Evolutionary conservation across 495 filamentous ascomycete genomes (phyloP).

Genomic region (Tetracladium setigerum): DNA sequence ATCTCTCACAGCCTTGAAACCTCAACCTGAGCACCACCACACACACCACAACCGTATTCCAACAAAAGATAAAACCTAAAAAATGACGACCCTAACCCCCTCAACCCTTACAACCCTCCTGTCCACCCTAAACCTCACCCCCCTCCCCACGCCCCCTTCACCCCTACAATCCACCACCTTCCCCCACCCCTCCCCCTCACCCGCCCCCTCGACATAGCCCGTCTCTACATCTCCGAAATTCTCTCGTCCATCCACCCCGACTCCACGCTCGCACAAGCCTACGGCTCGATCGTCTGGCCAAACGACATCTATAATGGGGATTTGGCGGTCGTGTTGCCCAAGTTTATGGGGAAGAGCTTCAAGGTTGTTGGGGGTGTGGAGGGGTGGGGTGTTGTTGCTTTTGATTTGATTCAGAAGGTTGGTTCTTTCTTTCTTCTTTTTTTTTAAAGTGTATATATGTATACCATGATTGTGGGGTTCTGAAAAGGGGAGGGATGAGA

Average conservation of each 20-base stretch:
- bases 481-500: too few species aligned
- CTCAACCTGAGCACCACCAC: too few species aligned
- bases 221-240: conserved; percentile 18
- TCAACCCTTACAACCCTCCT: too few species aligned
- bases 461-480: too few species aligned
- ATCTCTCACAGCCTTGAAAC: too few species aligned
- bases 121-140: too few species aligned
- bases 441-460: neutral
- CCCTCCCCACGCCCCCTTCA: too few species aligned
- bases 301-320: conserved; percentile 25
- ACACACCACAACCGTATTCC: too few species aligned
- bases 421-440: neutral
- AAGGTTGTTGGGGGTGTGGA: neutral
- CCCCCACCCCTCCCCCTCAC: too few species aligned
- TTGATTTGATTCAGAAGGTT: conserved; percentile 22
- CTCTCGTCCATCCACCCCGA: conserved; percentile 10
- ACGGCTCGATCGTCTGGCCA: conserved; percentile 24
- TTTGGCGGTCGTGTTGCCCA: conserved; percentile 26
- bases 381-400: conserved; percentile 18
- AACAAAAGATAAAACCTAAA: too few species aligned
- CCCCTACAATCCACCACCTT: too few species aligned
- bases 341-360: conserved; percentile 17
- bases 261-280: conserved; percentile 17
- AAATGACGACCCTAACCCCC: too few species aligned
- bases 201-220: conserved; percentile 21